These are phyloP conservation scores for Dicorynia guianensis DNA, from an alignment of 306 rosid species.

Conservation along the genomic window DNA sequence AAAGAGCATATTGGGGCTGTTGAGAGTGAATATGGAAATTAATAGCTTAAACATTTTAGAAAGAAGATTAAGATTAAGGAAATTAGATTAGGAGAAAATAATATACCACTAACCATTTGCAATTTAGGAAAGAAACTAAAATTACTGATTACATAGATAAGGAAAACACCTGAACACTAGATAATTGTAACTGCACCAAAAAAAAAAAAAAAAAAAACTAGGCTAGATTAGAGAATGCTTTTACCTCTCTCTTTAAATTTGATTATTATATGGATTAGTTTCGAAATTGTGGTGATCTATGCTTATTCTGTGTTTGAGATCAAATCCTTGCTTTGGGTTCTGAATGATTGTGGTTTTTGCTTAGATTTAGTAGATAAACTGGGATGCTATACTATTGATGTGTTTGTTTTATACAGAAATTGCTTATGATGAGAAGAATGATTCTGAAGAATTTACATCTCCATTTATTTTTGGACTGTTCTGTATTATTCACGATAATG, in stretches of 20 bases:
- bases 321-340: too few relatives aligned
- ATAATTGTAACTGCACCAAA: too few relatives aligned
- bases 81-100: not conserved
- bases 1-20: too few relatives aligned
- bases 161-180: not conserved
- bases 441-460: not conserved
- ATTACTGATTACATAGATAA: not conserved
- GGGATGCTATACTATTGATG: too few relatives aligned
- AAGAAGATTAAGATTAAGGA: not conserved
- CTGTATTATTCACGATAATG: slow-evolving; percentile 6
- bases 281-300: not conserved
- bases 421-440: not conserved
- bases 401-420: too few relatives aligned
- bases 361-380: too few relatives aligned
- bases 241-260: not conserved
- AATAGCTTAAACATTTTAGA: not conserved
- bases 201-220: too few relatives aligned
- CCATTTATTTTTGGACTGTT: not conserved
- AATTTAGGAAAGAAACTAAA: not conserved
- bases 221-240: not conserved
- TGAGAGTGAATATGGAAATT: not conserved
- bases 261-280: not conserved
- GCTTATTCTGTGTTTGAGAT: too few relatives aligned
- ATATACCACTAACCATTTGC: not conserved
- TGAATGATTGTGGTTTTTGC: too few relatives aligned